Percentiles rank a stretch among this genome's conserved stretches.
Evolutionary conservation across 441 rosid genomes (phyloP).

Genomic region (Breynia disticha): DNA sequence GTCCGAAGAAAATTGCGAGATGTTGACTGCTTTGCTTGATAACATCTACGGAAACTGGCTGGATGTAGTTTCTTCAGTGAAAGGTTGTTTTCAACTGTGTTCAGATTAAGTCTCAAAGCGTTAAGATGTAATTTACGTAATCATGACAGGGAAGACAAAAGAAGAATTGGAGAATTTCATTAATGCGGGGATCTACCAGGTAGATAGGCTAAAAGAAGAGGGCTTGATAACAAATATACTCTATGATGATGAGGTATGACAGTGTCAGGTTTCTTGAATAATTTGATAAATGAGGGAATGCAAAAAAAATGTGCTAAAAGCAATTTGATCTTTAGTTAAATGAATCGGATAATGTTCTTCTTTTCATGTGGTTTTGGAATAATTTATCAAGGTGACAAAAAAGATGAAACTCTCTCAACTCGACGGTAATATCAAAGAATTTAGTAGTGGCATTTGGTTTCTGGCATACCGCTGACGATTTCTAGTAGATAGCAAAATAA

Average conservation of each 20-base stretch:
- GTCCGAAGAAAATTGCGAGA: slow-evolving; percentile 91
- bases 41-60: slow-evolving; percentile 86
- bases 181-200: slow-evolving; percentile 76
- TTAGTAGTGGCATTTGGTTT: too few relatives aligned
- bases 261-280: not conserved
- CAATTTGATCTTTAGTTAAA: too few relatives aligned
- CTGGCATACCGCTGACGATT: not conserved
- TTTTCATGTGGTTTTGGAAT: too few relatives aligned
- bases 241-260: slow-evolving; percentile 88
- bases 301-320: too few relatives aligned
- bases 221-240: slow-evolving; percentile 67
- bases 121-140: slow-evolving; percentile 18
- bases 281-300: too few relatives aligned
- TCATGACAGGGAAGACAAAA: slow-evolving; percentile 57
- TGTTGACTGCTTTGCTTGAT: slow-evolving; percentile 83
- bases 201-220: slow-evolving; percentile 80
- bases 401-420: too few relatives aligned
- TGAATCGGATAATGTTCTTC: too few relatives aligned
- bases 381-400: too few relatives aligned
- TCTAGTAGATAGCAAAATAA: not conserved
- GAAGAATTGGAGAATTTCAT: slow-evolving; percentile 79
- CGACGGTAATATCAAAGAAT: too few relatives aligned
- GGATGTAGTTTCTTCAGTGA: slow-evolving; percentile 64
- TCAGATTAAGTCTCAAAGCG: slow-evolving; percentile 6
- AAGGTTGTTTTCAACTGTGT: slow-evolving; percentile 40